phyloP scores from a whole-genome alignment of 192 early-diverging fungal genomes.

The Endogone sp. region DNA sequence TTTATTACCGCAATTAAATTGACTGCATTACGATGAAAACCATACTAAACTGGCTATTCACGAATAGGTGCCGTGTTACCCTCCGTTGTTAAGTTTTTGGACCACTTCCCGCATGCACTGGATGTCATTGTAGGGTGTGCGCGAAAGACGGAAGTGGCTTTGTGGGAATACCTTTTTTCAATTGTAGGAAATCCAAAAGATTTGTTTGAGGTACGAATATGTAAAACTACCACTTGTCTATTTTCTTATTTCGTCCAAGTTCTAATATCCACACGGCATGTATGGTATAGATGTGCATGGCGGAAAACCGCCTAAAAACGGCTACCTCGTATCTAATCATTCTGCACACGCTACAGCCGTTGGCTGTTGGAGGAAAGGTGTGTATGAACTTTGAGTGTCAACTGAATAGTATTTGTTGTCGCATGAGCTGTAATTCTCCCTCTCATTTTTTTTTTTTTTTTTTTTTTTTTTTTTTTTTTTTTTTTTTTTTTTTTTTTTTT shows the following conservation, averaged over 20 bases:
- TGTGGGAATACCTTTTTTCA: conserved; percentile 87
- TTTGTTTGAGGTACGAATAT: conserved; percentile 72
- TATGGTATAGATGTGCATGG: conserved; percentile 60
- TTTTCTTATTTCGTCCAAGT: no score
- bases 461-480: no score
- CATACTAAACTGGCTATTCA: background rate
- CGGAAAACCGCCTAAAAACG: conserved; percentile 61
- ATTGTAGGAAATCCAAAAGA: conserved; percentile 79
- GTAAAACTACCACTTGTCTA: no score
- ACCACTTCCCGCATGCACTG: conserved; percentile 72
- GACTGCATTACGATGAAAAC: background rate
- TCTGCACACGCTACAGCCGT: conserved; percentile 85
- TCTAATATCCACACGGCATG: no score
- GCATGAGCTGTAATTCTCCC: no score
- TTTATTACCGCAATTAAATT: background rate
- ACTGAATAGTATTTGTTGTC: no score
- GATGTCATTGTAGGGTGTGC: conserved; percentile 95
- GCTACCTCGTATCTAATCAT: conserved; percentile 93
- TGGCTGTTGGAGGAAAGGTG: conserved; percentile 58
- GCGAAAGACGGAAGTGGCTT: conserved; percentile 90
- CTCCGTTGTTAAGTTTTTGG: conserved; percentile 68
- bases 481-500: no score
- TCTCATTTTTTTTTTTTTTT: no score
- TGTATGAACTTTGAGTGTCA: no score
- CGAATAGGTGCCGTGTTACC: conserved; percentile 56